Evolutionary conservation across 2,329 filamentous ascomycete genomes (phyloP).

Genomic region (Aspergillus novofumigatus): DNA sequence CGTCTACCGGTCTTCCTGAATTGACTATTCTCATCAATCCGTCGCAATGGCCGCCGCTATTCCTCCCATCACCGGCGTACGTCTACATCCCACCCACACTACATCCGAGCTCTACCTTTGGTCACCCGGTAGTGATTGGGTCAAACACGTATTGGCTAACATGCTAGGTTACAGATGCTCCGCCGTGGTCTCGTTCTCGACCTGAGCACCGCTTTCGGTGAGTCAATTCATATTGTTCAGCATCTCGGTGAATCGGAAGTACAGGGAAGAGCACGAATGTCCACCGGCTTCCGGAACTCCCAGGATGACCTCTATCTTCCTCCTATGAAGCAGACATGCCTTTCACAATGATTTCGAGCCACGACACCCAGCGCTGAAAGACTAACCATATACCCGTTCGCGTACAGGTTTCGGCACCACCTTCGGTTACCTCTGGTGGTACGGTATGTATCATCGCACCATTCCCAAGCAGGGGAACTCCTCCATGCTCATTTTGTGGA

Average conservation of each 20-base stretch:
- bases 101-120: slow-evolving; percentile 11
- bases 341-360: background rate
- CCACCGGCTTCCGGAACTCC: background rate
- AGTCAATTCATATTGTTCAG: slow-evolving; percentile 28
- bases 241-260: background rate
- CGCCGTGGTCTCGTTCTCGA: slow-evolving; percentile 63
- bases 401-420: slow-evolving; percentile 56
- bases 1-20: slow-evolving; percentile 1
- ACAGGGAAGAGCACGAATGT: background rate
- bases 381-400: slow-evolving; percentile 13
- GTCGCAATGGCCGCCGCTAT: slow-evolving; percentile 40
- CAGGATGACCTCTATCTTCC: background rate
- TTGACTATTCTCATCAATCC: slow-evolving; percentile 14
- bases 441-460: slow-evolving; percentile 46
- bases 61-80: slow-evolving; percentile 46
- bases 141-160: background rate
- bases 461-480: background rate
- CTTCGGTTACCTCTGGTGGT: slow-evolving; percentile 65
- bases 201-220: slow-evolving; percentile 62
- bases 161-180: slow-evolving; percentile 52
- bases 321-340: background rate
- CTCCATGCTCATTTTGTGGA: background rate
- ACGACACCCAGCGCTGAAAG: background rate
- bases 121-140: background rate
- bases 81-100: slow-evolving; percentile 22